Percentiles rank a stretch among this genome's conserved stretches.
These are phyloP conservation scores for Ophiostoma piceae DNA, from an alignment of 2,329 filamentous ascomycete genomes.

Conservation along the genomic window DNA sequence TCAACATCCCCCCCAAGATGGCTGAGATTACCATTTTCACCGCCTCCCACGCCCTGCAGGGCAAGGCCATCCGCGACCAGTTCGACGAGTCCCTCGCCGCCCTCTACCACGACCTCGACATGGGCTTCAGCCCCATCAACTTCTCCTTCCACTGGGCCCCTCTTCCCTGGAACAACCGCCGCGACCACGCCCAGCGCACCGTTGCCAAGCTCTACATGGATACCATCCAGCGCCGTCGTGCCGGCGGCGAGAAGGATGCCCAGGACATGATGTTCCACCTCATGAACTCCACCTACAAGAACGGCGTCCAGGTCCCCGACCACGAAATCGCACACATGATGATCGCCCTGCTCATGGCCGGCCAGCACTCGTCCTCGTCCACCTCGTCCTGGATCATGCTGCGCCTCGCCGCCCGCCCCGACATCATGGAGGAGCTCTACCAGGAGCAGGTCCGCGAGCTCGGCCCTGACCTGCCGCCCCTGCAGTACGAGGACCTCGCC, in stretches of 20 bases:
- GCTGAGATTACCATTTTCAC: conserved; percentile 77
- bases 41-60: conserved; percentile 69
- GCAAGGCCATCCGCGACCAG: conserved; percentile 66
- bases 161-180: conserved; percentile 67
- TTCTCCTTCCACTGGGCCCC: conserved; percentile 77
- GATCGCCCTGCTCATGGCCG: conserved; percentile 80
- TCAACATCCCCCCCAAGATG: conserved; percentile 63
- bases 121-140: conserved; percentile 75
- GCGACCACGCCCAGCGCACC: conserved; percentile 67
- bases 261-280: conserved; percentile 75
- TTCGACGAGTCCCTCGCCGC: conserved; percentile 68
- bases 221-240: conserved; percentile 61
- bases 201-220: conserved; percentile 70
- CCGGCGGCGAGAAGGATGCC: conserved; percentile 41
- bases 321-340: conserved; percentile 78
- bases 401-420: conserved; percentile 63
- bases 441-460: conserved; percentile 71
- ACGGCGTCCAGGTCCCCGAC: conserved; percentile 63
- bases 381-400: conserved; percentile 75
- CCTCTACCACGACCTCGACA: conserved; percentile 74
- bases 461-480: conserved; percentile 66
- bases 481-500: conserved; percentile 71
- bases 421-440: conserved; percentile 65
- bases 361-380: conserved; percentile 74
- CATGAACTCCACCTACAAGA: conserved; percentile 71